phyloP scores from a whole-genome alignment of 768 basidiomycete species.

The Lactarius hengduanensis region DNA sequence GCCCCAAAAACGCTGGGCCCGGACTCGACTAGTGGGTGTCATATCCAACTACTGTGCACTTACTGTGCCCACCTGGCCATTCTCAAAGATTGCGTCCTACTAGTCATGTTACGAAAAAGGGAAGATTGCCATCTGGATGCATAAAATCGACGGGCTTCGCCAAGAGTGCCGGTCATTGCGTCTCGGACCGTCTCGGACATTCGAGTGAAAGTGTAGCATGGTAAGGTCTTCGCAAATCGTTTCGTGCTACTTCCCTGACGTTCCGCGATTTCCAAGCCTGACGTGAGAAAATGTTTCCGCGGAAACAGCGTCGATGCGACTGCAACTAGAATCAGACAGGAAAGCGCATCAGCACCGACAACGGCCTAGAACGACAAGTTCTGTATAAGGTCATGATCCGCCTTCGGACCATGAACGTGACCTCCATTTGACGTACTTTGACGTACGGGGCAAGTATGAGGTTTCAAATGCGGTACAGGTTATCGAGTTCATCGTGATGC shows the following conservation, averaged over 20 bases:
- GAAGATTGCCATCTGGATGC: conserved; percentile 80
- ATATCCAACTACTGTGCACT: conserved; percentile 63
- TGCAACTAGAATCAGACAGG: conserved; percentile 24
- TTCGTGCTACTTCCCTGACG: conserved; percentile 3
- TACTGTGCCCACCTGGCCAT: conserved; percentile 68
- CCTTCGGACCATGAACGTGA: background rate
- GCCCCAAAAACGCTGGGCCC: background rate
- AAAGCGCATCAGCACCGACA: conserved; percentile 3
- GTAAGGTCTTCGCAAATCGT: conserved; percentile 42
- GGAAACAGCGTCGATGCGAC: conserved; percentile 62
- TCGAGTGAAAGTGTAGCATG: conserved; percentile 90
- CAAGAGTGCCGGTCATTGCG: conserved; percentile 76
- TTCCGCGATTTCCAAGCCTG: conserved; percentile 47
- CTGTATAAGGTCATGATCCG: background rate
- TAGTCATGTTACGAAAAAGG: conserved; percentile 82
- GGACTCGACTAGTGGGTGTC: conserved; percentile 5
- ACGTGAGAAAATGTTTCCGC: conserved; percentile 81
- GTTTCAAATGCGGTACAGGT: too few relatives aligned
- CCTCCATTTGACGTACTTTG: background rate
- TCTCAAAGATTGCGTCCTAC: conserved; percentile 80
- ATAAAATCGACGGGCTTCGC: conserved; percentile 71
- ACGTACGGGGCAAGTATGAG: background rate
- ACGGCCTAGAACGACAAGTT: background rate
- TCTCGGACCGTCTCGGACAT: conserved; percentile 55
- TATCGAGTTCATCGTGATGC: too few relatives aligned